Conservation (phyloP, 2,329 filamentous ascomycete species). For the Cladosporium sp. region DNA sequence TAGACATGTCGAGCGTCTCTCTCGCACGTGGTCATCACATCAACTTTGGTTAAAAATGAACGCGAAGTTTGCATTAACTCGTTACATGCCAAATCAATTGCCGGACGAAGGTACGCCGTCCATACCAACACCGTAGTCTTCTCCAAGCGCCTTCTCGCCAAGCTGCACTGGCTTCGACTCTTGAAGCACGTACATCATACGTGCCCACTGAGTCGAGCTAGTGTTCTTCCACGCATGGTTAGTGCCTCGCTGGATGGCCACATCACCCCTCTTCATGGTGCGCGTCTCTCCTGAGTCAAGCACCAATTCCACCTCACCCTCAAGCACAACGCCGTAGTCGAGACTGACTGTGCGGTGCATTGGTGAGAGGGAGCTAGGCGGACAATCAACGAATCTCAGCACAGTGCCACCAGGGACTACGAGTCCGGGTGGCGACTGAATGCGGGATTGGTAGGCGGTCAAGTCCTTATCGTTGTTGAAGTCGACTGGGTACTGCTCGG, state of each 20-base stretch:
- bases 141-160: slow-evolving; percentile 32
- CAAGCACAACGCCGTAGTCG: slow-evolving; percentile 37
- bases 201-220: slow-evolving; percentile 33
- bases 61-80: not conserved
- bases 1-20: not conserved
- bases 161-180: slow-evolving; percentile 33
- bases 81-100: not conserved
- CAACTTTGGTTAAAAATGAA: not conserved
- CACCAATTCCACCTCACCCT: slow-evolving; percentile 35
- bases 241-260: slow-evolving; percentile 36
- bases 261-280: slow-evolving; percentile 33
- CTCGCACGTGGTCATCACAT: not conserved
- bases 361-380: not conserved
- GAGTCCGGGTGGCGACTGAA: slow-evolving; percentile 49
- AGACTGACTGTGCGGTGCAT: slow-evolving; percentile 32
- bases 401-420: slow-evolving; percentile 50
- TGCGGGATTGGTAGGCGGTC: slow-evolving; percentile 45
- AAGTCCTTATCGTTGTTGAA: slow-evolving; percentile 51
- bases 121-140: slow-evolving; percentile 34
- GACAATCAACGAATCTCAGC: slow-evolving; percentile 36
- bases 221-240: slow-evolving; percentile 39
- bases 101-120: slow-evolving; percentile 28
- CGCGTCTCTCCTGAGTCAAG: slow-evolving; percentile 36
- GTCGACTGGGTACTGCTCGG: slow-evolving; percentile 48
- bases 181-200: slow-evolving; percentile 39